phyloP scores from a whole-genome alignment of 164 flowering plant genomes.

The Magnolia changhungtana region DNA sequence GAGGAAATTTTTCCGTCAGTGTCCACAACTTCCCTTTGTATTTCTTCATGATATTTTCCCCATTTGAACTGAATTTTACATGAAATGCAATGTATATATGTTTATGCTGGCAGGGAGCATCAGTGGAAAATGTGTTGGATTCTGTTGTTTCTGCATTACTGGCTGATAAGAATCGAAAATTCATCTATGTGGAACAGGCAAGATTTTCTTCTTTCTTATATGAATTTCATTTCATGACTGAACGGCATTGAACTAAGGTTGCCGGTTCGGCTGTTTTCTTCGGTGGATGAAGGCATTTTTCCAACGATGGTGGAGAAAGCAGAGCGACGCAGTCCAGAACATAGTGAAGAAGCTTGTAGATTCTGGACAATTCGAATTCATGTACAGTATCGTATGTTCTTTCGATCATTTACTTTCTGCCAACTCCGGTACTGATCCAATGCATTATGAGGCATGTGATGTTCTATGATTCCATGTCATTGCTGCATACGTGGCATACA shows the following conservation, averaged over 20 bases:
- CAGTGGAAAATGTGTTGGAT: conserved; percentile 85
- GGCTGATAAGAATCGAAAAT: conserved; percentile 78
- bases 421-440: no score
- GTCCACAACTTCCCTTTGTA: no score
- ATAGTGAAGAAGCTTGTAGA: conserved; percentile 58
- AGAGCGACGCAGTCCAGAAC: conserved; percentile 46
- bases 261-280: background rate
- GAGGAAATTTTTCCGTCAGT: no score
- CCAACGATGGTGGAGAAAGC: conserved; percentile 93
- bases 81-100: no score
- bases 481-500: background rate
- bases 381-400: conserved; percentile 35
- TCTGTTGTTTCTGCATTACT: conserved; percentile 61
- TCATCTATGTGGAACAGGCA: conserved; percentile 64
- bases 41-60: no score
- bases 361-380: conserved; percentile 86
- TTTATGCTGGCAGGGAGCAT: conserved; percentile 39
- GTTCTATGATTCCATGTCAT: background rate
- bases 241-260: background rate
- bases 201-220: conserved; percentile 2
- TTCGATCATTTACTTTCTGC: background rate
- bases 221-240: background rate
- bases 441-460: background rate
- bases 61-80: no score
- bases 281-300: conserved; percentile 68